These are phyloP conservation scores for Metarhizium humberi DNA, from an alignment of 2,329 filamentous ascomycete species.

Conservation along the genomic window DNA sequence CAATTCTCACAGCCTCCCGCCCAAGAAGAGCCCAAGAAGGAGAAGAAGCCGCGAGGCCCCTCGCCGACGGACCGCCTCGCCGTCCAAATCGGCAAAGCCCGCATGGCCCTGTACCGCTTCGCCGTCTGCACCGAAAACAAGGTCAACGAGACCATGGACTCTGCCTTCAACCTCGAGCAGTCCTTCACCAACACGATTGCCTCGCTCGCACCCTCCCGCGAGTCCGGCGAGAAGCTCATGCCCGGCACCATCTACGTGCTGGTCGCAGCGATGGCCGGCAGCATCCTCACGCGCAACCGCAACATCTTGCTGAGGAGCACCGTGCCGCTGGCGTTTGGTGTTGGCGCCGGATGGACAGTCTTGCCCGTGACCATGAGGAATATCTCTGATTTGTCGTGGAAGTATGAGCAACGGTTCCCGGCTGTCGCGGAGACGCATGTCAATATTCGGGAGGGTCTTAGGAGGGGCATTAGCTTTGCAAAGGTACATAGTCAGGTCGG, in stretches of 20 bases:
- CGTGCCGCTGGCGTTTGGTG: constrained; percentile 69
- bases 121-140: constrained; percentile 68
- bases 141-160: constrained; percentile 74
- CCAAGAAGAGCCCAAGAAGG: constrained; percentile 21
- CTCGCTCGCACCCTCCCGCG: constrained; percentile 74
- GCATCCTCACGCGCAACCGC: constrained; percentile 81
- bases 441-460: constrained; percentile 56
- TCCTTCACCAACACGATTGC: constrained; percentile 85
- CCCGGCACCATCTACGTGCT: constrained; percentile 88
- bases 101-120: constrained; percentile 69
- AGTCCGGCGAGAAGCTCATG: constrained; percentile 80
- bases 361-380: constrained; percentile 88
- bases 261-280: constrained; percentile 89
- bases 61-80: constrained; percentile 88
- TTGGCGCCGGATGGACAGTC: constrained; percentile 75
- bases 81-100: constrained; percentile 67
- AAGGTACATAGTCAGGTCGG: constrained; percentile 65
- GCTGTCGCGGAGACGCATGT: constrained; percentile 75
- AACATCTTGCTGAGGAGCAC: constrained; percentile 72
- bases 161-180: constrained; percentile 75
- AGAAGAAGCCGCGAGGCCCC: constrained; percentile 34
- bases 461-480: constrained; percentile 63
- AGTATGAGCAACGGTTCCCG: constrained; percentile 84
- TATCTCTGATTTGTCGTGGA: constrained; percentile 77
- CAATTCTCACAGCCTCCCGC: constrained; percentile 19